phyloP scores from a whole-genome alignment of 2,329 filamentous ascomycete species.

The Penicillium sp. region DNA sequence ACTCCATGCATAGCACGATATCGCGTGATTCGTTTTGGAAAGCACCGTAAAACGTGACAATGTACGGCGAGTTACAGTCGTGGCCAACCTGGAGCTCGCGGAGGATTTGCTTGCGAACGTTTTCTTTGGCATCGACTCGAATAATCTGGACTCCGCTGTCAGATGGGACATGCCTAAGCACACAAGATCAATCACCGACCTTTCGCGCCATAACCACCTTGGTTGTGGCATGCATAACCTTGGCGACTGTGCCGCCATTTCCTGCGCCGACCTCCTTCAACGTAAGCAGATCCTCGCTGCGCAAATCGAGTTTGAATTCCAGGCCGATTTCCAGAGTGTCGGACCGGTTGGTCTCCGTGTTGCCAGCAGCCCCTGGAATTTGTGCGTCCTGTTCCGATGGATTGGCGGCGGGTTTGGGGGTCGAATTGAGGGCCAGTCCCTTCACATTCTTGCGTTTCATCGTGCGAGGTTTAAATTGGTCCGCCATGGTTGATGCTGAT shows the following conservation, averaged over 20 bases:
- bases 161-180: neutral
- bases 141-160: conserved; percentile 63
- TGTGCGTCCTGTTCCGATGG: conserved; percentile 69
- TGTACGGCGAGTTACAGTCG: conserved; percentile 93
- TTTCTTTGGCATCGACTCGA: conserved; percentile 95
- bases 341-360: conserved; percentile 56
- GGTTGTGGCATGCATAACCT: conserved; percentile 90
- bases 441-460: conserved; percentile 99
- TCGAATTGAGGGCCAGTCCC: conserved; percentile 80
- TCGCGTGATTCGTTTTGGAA: conserved; percentile 96
- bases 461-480: conserved; percentile 64
- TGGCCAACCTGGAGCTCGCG: conserved; percentile 98
- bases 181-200: conserved; percentile 51
- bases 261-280: conserved; percentile 92
- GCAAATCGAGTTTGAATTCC: conserved; percentile 90
- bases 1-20: conserved; percentile 99
- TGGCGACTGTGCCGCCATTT: conserved; percentile 97
- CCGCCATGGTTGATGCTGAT: conserved; percentile 46
- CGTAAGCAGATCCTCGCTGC: conserved; percentile 86
- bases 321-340: conserved; percentile 91
- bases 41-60: conserved; percentile 96
- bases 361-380: conserved; percentile 40
- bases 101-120: conserved; percentile 94
- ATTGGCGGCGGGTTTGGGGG: conserved; percentile 64
- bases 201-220: conserved; percentile 98